phyloP scores from a whole-genome alignment of 257 asterid genomes.

The Penstemon newberryi region DNA sequence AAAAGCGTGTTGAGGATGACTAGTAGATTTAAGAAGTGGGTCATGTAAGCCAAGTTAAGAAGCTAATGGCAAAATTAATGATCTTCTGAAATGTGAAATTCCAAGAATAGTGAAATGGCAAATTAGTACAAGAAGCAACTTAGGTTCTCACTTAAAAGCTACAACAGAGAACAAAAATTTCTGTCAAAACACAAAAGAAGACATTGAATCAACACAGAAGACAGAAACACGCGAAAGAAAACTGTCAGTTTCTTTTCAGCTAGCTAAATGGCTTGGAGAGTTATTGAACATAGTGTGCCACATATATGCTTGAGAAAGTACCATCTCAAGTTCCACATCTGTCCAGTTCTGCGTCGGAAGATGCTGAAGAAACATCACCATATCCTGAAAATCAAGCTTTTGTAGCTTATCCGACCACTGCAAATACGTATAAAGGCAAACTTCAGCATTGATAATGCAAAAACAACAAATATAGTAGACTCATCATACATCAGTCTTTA shows the following conservation, averaged over 20 bases:
- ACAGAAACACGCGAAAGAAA: background rate
- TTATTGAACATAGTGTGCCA: slow-evolving; percentile 93
- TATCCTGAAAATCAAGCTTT: slow-evolving; percentile 92
- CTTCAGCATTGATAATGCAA: no score
- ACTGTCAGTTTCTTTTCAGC: slow-evolving; percentile 35
- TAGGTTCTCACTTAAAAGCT: background rate
- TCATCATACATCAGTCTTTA: no score
- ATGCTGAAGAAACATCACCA: slow-evolving; percentile 98
- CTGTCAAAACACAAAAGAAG: background rate
- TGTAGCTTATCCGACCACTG: slow-evolving; percentile 91
- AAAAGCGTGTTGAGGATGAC: no score
- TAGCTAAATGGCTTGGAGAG: slow-evolving; percentile 88
- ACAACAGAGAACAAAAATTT: background rate
- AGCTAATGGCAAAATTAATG: background rate
- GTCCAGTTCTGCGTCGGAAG: slow-evolving; percentile 86
- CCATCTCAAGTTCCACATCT: slow-evolving; percentile 78
- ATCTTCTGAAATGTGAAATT: background rate
- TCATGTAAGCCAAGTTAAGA: no score
- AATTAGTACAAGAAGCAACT: background rate
- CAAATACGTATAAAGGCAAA: slow-evolving; percentile 1
- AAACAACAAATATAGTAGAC: no score
- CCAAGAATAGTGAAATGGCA: slow-evolving; percentile 1
- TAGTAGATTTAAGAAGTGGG: no score
- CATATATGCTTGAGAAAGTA: slow-evolving; percentile 95
- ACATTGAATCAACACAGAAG: background rate